Evolutionary conservation across 2,329 filamentous ascomycete species (phyloP).

Genomic region (Passalora sequoiae): DNA sequence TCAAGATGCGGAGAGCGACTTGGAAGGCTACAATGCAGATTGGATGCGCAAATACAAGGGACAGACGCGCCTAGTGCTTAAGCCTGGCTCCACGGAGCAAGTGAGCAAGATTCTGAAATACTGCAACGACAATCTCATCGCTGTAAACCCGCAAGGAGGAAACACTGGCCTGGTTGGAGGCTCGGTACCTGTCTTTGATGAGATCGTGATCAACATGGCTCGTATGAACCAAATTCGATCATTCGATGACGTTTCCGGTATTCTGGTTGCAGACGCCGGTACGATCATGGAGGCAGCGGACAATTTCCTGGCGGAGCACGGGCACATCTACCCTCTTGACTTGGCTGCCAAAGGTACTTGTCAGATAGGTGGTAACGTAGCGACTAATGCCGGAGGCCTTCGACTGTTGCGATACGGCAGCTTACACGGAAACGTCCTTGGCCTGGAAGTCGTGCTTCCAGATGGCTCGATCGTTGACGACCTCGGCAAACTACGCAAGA

Average conservation of each 20-base stretch:
- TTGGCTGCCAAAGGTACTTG: constrained; percentile 97
- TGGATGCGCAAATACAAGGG: constrained; percentile 99
- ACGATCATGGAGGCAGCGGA: constrained; percentile 87
- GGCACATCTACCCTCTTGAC: constrained; percentile 90
- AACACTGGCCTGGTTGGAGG: constrained; percentile 96
- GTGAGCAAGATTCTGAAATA: constrained; percentile 88
- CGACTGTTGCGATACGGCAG: constrained; percentile 88
- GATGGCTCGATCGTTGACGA: constrained; percentile 91
- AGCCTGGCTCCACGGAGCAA: constrained; percentile 77
- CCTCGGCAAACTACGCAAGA: constrained; percentile 83
- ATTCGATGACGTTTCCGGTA: constrained; percentile 89
- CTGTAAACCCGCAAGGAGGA: constrained; percentile 93
- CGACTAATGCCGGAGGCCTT: constrained; percentile 91
- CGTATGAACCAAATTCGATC: constrained; percentile 88
- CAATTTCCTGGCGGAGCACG: constrained; percentile 72
- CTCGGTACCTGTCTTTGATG: constrained; percentile 94
- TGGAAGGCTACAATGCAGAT: constrained; percentile 90
- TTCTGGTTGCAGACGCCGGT: constrained; percentile 84
- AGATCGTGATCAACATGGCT: constrained; percentile 86
- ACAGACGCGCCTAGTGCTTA: constrained; percentile 79
- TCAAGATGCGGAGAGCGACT: constrained; percentile 67
- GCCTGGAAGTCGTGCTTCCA: constrained; percentile 86
- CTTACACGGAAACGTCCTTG: constrained; percentile 86
- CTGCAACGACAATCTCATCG: constrained; percentile 88
- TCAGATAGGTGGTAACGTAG: constrained; percentile 91